phyloP scores from a whole-genome alignment of 2,329 filamentous ascomycete genomes.

The Colletotrichum magnum region DNA sequence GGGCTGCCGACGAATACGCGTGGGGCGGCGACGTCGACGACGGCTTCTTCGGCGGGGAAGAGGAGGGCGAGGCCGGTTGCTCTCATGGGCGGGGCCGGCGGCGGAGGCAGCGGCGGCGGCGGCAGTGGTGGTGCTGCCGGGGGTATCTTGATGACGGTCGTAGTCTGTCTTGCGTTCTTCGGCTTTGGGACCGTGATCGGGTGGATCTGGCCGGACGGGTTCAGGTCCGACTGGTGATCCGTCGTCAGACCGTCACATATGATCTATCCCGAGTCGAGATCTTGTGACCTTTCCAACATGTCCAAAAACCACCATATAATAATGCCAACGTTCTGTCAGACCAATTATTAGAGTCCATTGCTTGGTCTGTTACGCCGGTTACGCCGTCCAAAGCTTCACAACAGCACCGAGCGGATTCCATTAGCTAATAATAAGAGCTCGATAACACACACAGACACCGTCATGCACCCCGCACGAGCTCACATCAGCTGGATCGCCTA shows the following conservation, averaged over 20 bases:
- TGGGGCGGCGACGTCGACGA: neutral
- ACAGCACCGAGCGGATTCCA: conserved; percentile 21
- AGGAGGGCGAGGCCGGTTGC: conserved; percentile 14
- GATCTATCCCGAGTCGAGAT: too few relatives aligned
- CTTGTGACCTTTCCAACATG: too few relatives aligned
- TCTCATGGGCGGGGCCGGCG: neutral
- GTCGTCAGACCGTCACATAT: too few relatives aligned
- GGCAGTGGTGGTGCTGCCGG: neutral
- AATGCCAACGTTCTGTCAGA: neutral
- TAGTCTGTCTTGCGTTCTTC: conserved; percentile 19
- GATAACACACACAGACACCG: conserved; percentile 4
- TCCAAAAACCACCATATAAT: too few relatives aligned
- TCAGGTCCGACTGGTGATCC: conserved; percentile 12
- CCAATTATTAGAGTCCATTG: neutral
- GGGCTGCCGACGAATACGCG: neutral
- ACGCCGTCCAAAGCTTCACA: neutral
- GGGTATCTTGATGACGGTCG: conserved; percentile 1
- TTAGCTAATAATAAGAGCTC: conserved; percentile 35
- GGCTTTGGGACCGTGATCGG: conserved; percentile 25
- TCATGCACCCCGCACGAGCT: conserved; percentile 37
- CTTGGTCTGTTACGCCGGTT: too few relatives aligned
- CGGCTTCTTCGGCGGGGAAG: conserved; percentile 11
- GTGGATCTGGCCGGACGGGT: conserved; percentile 33
- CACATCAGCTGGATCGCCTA: conserved; percentile 28
- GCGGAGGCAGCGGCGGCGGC: neutral